A percentile compares a stretch with the other conserved stretches of the same genome.
Evolutionary conservation across 208 protist genomes (phyloP).

Genomic region (Leishmania turanica): DNA sequence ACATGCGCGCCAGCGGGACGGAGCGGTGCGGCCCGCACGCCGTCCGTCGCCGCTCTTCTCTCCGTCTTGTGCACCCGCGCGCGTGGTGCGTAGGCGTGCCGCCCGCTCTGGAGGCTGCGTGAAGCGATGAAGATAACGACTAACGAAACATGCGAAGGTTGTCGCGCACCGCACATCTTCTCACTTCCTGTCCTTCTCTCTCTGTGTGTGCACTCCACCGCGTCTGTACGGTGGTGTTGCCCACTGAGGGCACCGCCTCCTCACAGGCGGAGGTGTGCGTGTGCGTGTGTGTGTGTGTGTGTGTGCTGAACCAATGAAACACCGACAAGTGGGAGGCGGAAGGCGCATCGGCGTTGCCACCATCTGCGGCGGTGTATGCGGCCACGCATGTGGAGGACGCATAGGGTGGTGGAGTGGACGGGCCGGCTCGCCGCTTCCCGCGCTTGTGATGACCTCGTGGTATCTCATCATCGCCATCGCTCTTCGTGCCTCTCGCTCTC

Average conservation of each 20-base stretch:
- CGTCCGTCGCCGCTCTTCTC: background rate
- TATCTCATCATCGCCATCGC: background rate
- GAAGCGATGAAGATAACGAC: background rate
- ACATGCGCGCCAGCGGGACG: background rate
- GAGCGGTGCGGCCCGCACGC: background rate
- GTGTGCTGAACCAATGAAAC: no score
- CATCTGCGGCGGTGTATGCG: no score
- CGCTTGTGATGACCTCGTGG: no score
- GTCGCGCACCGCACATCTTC: background rate
- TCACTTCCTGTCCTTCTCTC: background rate
- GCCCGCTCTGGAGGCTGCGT: background rate
- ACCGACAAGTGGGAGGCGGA: no score
- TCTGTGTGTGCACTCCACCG: no score
- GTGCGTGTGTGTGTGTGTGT: background rate
- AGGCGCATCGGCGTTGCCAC: no score
- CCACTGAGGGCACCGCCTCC: no score
- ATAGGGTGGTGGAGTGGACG: no score
- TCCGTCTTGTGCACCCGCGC: background rate
- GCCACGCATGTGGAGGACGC: no score
- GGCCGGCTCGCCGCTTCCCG: no score
- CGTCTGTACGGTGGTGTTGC: no score
- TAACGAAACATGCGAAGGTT: background rate
- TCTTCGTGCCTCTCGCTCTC: background rate
- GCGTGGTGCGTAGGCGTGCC: background rate
- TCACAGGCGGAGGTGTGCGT: background rate